phyloP scores from a whole-genome alignment of 116 monocot genomes.

The Dioscorea cayenensis region DNA sequence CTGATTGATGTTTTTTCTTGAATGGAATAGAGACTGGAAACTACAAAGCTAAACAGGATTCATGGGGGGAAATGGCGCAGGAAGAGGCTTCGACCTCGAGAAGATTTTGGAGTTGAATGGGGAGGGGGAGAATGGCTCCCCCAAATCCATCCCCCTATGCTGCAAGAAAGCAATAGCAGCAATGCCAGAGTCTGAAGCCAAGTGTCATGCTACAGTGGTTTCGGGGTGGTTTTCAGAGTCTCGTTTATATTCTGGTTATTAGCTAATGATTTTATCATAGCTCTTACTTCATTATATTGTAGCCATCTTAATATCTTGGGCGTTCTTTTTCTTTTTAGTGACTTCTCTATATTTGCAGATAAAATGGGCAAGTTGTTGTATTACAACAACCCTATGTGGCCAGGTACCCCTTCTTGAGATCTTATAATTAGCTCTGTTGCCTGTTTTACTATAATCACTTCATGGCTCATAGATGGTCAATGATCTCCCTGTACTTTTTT shows the following conservation, averaged over 20 bases:
- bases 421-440: neutral
- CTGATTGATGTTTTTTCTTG: neutral
- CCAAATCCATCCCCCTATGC: slow-evolving; percentile 52
- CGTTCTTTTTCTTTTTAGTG: neutral
- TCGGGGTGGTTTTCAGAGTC: slow-evolving; percentile 81
- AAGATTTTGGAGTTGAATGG: slow-evolving; percentile 17
- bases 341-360: slow-evolving; percentile 28
- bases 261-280: neutral
- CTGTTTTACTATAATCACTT: no score
- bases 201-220: slow-evolving; percentile 81
- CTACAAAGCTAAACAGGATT: slow-evolving; percentile 35
- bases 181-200: slow-evolving; percentile 49
- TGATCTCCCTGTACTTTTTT: no score
- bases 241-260: slow-evolving; percentile 19
- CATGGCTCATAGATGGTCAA: no score
- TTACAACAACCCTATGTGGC: slow-evolving; percentile 97
- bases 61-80: slow-evolving; percentile 70
- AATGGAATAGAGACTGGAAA: slow-evolving; percentile 53
- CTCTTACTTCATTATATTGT: neutral
- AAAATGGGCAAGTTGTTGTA: slow-evolving; percentile 35
- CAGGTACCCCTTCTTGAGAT: slow-evolving; percentile 39
- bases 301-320: neutral
- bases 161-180: slow-evolving; percentile 74
- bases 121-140: slow-evolving; percentile 11
- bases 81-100: slow-evolving; percentile 20